These are phyloP conservation scores for Magnaporthales sp. DNA, from an alignment of 2,329 filamentous ascomycete species.

Conservation along the genomic window DNA sequence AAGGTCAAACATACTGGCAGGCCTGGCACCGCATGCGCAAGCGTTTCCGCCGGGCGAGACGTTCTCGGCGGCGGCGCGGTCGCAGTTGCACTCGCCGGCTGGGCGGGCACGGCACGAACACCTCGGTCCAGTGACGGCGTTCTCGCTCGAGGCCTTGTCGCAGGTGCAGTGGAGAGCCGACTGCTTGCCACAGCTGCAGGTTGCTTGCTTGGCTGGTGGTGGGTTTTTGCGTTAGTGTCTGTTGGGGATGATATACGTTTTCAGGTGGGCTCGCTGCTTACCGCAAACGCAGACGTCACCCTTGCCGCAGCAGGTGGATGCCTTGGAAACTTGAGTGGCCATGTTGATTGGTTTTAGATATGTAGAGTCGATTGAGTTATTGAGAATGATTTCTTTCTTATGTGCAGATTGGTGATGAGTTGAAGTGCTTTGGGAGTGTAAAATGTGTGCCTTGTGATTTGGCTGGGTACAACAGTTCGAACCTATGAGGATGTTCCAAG, in stretches of 20 bases:
- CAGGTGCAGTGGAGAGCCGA: conserved; percentile 81
- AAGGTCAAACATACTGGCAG: conserved; percentile 47
- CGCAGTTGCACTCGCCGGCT: conserved; percentile 74
- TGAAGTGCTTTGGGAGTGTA: neutral
- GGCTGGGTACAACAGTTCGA: neutral
- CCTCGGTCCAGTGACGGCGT: conserved; percentile 60
- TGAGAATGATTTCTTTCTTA: neutral
- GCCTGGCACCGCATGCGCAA: conserved; percentile 71
- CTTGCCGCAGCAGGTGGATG: conserved; percentile 49
- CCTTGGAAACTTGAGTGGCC: conserved; percentile 13
- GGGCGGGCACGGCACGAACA: conserved; percentile 80
- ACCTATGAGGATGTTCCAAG: neutral
- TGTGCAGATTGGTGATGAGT: too few relatives aligned
- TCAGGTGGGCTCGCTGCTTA: conserved; percentile 19
- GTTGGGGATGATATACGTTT: conserved; percentile 6
- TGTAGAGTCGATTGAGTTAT: neutral
- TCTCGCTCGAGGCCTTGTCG: conserved; percentile 67
- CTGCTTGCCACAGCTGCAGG: conserved; percentile 85
- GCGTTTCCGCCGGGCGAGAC: conserved; percentile 45
- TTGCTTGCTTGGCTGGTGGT: conserved; percentile 49
- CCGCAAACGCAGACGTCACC: conserved; percentile 48
- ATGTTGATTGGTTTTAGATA: neutral
- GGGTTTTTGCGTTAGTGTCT: neutral
- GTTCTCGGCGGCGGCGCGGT: conserved; percentile 64
- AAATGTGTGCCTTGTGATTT: neutral